These are phyloP conservation scores for Colletotrichum aenigma DNA, from an alignment of 2,329 filamentous ascomycete genomes.

Conservation along the genomic window DNA sequence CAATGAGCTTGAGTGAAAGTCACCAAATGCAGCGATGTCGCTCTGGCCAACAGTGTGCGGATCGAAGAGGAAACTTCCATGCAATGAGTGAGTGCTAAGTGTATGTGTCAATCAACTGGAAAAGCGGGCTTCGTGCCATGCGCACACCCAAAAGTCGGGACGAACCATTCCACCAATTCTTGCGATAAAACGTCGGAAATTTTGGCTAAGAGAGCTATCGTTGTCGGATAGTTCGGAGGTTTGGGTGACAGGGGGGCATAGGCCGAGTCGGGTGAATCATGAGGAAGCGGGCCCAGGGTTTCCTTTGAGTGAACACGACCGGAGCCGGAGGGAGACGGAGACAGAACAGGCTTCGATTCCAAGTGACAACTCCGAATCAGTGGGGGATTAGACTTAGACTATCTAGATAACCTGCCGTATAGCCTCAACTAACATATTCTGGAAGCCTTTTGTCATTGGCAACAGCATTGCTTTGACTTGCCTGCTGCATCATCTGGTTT, in stretches of 20 bases:
- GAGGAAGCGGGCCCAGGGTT: background rate
- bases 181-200: background rate
- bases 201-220: background rate
- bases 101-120: background rate
- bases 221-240: background rate
- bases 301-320: background rate
- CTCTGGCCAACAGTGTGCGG: background rate
- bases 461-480: background rate
- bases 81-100: accelerated
- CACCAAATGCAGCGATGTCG: background rate
- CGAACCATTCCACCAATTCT: background rate
- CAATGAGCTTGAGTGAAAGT: accelerated
- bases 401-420: background rate
- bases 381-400: background rate
- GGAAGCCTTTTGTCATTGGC: background rate
- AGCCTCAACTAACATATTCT: background rate
- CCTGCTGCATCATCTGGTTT: background rate
- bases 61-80: background rate
- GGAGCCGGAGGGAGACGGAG: background rate
- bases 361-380: background rate
- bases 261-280: background rate
- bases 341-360: background rate
- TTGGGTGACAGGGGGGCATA: background rate
- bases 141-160: background rate
- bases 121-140: background rate